These are phyloP conservation scores for Fusarium staphyleae DNA, from an alignment of 2,329 filamentous ascomycete species.

Conservation along the genomic window DNA sequence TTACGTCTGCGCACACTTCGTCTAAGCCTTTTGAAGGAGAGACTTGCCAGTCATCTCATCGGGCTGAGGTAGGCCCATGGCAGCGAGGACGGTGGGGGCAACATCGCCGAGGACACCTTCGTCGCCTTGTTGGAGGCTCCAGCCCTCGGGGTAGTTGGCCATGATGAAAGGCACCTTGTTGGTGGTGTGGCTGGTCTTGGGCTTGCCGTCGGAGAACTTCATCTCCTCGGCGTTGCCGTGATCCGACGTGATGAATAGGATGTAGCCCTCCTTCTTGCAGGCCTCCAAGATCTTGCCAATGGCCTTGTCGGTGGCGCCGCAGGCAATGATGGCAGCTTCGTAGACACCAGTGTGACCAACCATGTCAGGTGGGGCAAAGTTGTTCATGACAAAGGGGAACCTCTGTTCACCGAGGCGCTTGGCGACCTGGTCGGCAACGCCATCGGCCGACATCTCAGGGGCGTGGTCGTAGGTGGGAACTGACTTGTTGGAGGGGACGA, in stretches of 20 bases:
- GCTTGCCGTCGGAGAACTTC: conserved; percentile 93
- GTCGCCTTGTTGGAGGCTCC: conserved; percentile 81
- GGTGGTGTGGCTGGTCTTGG: conserved; percentile 97
- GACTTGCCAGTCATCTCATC: conserved; percentile 90
- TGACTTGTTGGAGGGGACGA: conserved; percentile 85
- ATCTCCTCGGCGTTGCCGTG: conserved; percentile 99
- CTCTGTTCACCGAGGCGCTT: conserved; percentile 85
- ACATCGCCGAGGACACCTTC: conserved; percentile 96
- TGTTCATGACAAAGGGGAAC: conserved; percentile 99
- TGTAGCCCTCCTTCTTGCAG: conserved; percentile 91
- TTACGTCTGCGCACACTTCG: conserved; percentile 3
- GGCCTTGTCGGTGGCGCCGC: conserved; percentile 87
- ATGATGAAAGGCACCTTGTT: conserved; percentile 99
- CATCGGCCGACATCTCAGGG: conserved; percentile 94
- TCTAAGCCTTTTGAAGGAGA: conserved; percentile 76
- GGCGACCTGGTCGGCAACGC: conserved; percentile 85
- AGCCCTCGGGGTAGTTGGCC: conserved; percentile 92
- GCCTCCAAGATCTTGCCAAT: conserved; percentile 92
- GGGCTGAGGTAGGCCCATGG: conserved; percentile 90
- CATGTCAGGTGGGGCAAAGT: conserved; percentile 99
- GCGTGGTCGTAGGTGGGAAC: conserved; percentile 95
- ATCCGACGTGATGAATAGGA: conserved; percentile 94
- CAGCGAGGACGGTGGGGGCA: conserved; percentile 88
- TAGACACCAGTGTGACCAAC: conserved; percentile 98
- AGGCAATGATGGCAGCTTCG: conserved; percentile 87